Percentiles rank a stretch among this genome's conserved stretches.
Evolutionary conservation across 441 rosid species (phyloP).

Genomic region (Erodium texanum): DNA sequence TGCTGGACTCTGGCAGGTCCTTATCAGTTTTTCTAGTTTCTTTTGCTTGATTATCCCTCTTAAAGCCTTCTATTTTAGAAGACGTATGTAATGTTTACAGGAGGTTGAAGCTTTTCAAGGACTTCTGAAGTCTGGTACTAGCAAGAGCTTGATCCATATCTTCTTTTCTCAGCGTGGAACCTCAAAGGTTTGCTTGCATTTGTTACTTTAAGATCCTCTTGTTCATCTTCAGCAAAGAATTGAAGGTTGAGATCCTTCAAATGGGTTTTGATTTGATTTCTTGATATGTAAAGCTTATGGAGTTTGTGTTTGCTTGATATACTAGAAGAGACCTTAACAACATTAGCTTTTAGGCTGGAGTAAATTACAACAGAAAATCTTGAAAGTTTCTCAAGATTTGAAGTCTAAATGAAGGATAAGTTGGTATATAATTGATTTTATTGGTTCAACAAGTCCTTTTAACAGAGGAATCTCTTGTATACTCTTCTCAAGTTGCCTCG

Average conservation of each 20-base stretch:
- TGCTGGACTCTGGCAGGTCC: constrained; percentile 76
- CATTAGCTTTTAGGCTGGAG: neutral
- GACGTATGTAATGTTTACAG: constrained; percentile 35
- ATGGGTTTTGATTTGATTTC: neutral
- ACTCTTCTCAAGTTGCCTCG: too few relatives aligned
- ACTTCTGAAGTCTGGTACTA: constrained; percentile 55
- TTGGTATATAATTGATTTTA: too few relatives aligned
- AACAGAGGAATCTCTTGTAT: too few relatives aligned
- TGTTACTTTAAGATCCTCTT: constrained; percentile 8
- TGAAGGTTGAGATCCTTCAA: neutral
- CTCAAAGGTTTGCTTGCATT: constrained; percentile 44
- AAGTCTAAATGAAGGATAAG: too few relatives aligned
- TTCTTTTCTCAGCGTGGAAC: constrained; percentile 94
- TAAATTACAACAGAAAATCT: too few relatives aligned
- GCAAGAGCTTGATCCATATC: constrained; percentile 81
- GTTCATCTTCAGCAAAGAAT: neutral
- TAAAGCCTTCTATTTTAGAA: neutral
- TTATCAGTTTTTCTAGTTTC: constrained; percentile 7
- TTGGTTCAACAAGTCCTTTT: too few relatives aligned
- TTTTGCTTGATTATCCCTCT: neutral
- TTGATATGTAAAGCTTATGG: neutral
- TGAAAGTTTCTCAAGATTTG: too few relatives aligned
- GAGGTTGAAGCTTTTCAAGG: constrained; percentile 57
- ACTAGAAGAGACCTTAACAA: neutral
- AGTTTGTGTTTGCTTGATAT: neutral